These are phyloP conservation scores for Lolium multiflorum DNA, from an alignment of 176 grass and related monocot species.

Conservation along the genomic window DNA sequence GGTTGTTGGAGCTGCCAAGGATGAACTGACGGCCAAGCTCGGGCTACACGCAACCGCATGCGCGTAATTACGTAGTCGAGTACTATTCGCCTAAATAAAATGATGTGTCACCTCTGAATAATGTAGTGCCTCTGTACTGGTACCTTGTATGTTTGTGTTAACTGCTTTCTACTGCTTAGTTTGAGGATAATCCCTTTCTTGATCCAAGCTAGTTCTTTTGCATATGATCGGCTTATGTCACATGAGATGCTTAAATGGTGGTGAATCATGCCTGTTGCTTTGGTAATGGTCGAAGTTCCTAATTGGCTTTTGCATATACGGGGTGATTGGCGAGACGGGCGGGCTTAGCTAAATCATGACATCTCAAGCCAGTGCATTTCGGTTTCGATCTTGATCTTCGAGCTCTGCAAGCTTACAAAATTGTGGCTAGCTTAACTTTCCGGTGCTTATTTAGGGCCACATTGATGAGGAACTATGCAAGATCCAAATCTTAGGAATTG, in stretches of 20 bases:
- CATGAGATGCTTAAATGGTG: slow-evolving; percentile 17
- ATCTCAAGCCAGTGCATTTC: too few species aligned
- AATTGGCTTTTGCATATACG: neutral
- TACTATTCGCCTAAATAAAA: slow-evolving; percentile 56
- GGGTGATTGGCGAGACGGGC: neutral
- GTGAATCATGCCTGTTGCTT: neutral
- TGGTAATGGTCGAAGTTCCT: neutral
- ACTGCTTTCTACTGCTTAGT: neutral
- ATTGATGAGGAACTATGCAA: too few species aligned
- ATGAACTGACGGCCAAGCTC: slow-evolving; percentile 50
- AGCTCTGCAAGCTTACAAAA: too few species aligned
- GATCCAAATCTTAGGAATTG: too few species aligned
- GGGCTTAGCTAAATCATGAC: too few species aligned
- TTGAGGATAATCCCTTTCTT: slow-evolving; percentile 34
- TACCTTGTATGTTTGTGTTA: slow-evolving; percentile 13
- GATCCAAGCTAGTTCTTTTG: slow-evolving; percentile 27
- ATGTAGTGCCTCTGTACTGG: slow-evolving; percentile 19
- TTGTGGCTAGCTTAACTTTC: too few species aligned
- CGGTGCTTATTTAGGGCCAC: too few species aligned
- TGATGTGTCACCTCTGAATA: neutral
- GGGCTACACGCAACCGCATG: slow-evolving; percentile 24
- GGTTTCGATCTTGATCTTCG: too few species aligned
- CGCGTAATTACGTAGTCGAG: slow-evolving; percentile 9
- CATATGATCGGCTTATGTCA: slow-evolving; percentile 8
- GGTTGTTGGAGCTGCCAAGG: slow-evolving; percentile 56